Evolutionary conservation across 768 basidiomycete species (phyloP), one percentile per base, ranked within the genome.

Genomic region (Russula emetica): DNA sequence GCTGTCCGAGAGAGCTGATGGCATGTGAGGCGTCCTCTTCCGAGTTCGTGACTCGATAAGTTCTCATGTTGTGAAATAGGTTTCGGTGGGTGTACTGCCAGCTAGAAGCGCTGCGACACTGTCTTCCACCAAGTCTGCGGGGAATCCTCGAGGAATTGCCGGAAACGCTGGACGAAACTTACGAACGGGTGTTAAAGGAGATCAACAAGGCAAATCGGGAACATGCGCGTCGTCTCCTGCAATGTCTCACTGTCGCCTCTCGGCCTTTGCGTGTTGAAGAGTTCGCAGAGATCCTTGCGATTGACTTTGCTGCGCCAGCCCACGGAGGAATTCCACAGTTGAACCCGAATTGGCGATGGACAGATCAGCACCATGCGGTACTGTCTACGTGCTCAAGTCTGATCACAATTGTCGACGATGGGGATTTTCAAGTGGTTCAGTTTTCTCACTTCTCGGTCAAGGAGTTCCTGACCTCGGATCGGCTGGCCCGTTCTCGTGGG

Each of bases 381-480:
- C 16, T 40, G 16, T 40, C 38, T 40, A 18, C 16, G 38, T 40
- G 38, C 38, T 40, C 38, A 2, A 64, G 58, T 32, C 24, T 64
- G 7, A 32, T 64, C 10, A 0, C 45, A 18, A n/a, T 64, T 20
- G 18, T 50, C 47, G 36, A 51, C 14, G 11, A 47, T 16, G 28
- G 30, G 2, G 6, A 2, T 10, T 55, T 28, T 16, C n/a, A 38
- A 32, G 24, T 64, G 9, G 63, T 64, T 2, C 52, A 64, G 9
- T 64, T 64, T 6, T 60, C 63, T 0, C 63, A 64, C 36, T 20
- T 49, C 16, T 64, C 63, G 0, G 63, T 64, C 2, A 59, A 64
- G 5, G 63, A 60, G 24, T 64, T 40, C 28, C 45, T 64, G 1
- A 64, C 44, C 1, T 64, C 63, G 5, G n/a, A 42, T 30, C 58